A percentile compares a stretch with the other conserved stretches of the same genome.
phyloP scores from a whole-genome alignment of 495 filamentous ascomycete species.

The Neurospora sp. region DNA sequence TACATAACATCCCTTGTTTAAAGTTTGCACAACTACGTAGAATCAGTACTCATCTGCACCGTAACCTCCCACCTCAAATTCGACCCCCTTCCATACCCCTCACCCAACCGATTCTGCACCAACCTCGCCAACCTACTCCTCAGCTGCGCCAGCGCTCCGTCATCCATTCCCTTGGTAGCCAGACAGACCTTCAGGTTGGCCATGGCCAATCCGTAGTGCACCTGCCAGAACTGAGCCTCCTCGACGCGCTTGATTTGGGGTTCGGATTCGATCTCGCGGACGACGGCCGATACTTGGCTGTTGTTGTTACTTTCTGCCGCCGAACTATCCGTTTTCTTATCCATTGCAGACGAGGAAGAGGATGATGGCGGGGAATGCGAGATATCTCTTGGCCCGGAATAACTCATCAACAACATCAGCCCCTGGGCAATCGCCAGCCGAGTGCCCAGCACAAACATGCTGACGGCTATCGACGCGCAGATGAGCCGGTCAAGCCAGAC shows the following conservation, averaged over 20 bases:
- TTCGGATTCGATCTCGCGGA: constrained; percentile 76
- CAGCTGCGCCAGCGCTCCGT: constrained; percentile 55
- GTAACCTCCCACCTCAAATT: constrained; percentile 84
- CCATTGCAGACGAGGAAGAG: no score
- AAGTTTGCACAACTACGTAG: background rate
- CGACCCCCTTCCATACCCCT: constrained; percentile 68
- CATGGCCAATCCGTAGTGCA: constrained; percentile 94
- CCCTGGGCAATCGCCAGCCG: constrained; percentile 77
- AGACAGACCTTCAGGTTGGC: constrained; percentile 80
- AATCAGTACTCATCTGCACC: constrained; percentile 31
- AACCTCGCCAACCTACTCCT: constrained; percentile 65
- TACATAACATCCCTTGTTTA: background rate
- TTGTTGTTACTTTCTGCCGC: constrained; percentile 4
- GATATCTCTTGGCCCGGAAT: constrained; percentile 24
- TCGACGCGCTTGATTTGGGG: constrained; percentile 64
- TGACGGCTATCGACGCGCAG: constrained; percentile 64
- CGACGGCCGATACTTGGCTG: constrained; percentile 57
- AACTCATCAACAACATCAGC: constrained; percentile 90
- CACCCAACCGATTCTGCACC: constrained; percentile 76
- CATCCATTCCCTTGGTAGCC: constrained; percentile 35
- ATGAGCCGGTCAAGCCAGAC: constrained; percentile 73
- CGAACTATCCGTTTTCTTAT: constrained; percentile 4
- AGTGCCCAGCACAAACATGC: constrained; percentile 78
- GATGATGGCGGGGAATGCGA: background rate
- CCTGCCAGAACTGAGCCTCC: constrained; percentile 95